Percentiles rank a stretch among this genome's conserved stretches.
phyloP scores from a whole-genome alignment of 2,329 filamentous ascomycete species.

The Dactylonectria macrodidyma region DNA sequence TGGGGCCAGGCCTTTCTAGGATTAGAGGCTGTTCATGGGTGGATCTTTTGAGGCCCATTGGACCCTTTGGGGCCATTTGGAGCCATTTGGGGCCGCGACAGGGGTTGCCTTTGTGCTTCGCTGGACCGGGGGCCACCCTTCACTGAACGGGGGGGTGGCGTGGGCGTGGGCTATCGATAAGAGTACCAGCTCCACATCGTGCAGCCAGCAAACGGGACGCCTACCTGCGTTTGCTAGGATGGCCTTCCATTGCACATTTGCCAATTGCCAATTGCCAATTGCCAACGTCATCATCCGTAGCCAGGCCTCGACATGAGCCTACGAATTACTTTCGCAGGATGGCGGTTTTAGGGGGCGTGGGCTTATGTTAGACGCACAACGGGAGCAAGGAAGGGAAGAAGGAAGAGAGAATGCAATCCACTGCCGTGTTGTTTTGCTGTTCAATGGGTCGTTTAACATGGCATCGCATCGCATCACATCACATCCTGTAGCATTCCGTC shows the following conservation, averaged over 20 bases:
- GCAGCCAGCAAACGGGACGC: slow-evolving; percentile 9
- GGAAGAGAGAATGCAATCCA: slow-evolving; percentile 2
- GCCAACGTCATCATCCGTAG: slow-evolving; percentile 43
- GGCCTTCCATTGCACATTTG: slow-evolving; percentile 38
- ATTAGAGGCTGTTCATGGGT: slow-evolving; percentile 40
- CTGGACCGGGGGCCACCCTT: slow-evolving; percentile 15
- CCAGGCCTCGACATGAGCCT: slow-evolving; percentile 17
- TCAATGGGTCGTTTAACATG: slow-evolving; percentile 18
- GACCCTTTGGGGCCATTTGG: slow-evolving; percentile 6
- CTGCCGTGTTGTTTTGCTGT: slow-evolving; percentile 20
- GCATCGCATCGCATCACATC: slow-evolving; percentile 26
- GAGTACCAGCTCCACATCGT: slow-evolving; percentile 27
- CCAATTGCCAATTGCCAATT: slow-evolving; percentile 35
- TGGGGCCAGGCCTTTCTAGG: slow-evolving; percentile 35
- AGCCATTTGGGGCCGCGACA: slow-evolving; percentile 24
- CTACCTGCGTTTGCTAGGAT: slow-evolving; percentile 20
- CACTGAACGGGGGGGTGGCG: slow-evolving; percentile 21
- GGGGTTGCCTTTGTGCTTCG: background rate
- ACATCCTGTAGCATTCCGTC: slow-evolving; percentile 17
- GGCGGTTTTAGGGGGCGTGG: slow-evolving; percentile 14
- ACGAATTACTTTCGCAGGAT: slow-evolving; percentile 1
- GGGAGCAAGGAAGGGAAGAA: slow-evolving; percentile 4
- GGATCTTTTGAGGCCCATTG: slow-evolving; percentile 26
- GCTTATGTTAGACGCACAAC: slow-evolving; percentile 16
- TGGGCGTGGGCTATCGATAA: slow-evolving; percentile 45